These are phyloP conservation scores for Hypocreales sp. DNA, from an alignment of 2,329 filamentous ascomycete species.

Conservation along the genomic window DNA sequence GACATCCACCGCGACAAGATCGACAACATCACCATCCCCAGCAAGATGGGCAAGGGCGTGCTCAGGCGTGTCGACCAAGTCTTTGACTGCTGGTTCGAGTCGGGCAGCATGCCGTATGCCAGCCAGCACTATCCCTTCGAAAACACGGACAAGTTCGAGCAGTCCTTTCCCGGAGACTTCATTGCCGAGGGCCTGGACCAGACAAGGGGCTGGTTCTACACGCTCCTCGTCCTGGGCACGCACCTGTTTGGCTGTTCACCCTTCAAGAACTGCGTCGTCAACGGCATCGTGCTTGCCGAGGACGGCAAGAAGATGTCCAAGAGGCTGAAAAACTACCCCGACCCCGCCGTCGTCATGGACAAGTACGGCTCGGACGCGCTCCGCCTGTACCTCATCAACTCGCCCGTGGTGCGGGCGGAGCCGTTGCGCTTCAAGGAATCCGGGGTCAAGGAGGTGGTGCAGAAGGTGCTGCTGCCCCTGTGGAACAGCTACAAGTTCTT, in stretches of 20 bases:
- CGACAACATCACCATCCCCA: constrained; percentile 87
- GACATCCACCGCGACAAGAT: constrained; percentile 90
- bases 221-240: constrained; percentile 72
- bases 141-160: constrained; percentile 66
- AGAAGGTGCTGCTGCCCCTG: constrained; percentile 75
- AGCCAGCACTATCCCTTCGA: constrained; percentile 87
- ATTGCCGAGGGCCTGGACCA: constrained; percentile 90
- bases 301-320: constrained; percentile 99
- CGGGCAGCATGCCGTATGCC: constrained; percentile 88
- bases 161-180: constrained; percentile 80
- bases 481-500: constrained; percentile 99
- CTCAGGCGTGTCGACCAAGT: constrained; percentile 73
- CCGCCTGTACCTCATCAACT: constrained; percentile 92
- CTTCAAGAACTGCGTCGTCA: constrained; percentile 94
- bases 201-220: constrained; percentile 96
- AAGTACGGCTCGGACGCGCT: constrained; percentile 87
- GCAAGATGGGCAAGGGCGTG: constrained; percentile 71
- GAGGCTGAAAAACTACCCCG: constrained; percentile 88
- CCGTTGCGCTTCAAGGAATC: constrained; percentile 81
- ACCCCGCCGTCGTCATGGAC: constrained; percentile 67
- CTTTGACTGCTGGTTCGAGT: constrained; percentile 96
- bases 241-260: constrained; percentile 74
- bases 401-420: constrained; percentile 83
- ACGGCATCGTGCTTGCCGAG: constrained; percentile 83
- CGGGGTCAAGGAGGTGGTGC: constrained; percentile 88